Conservation (phyloP, 345 rosid species). For the Microcos paniculata region DNA sequence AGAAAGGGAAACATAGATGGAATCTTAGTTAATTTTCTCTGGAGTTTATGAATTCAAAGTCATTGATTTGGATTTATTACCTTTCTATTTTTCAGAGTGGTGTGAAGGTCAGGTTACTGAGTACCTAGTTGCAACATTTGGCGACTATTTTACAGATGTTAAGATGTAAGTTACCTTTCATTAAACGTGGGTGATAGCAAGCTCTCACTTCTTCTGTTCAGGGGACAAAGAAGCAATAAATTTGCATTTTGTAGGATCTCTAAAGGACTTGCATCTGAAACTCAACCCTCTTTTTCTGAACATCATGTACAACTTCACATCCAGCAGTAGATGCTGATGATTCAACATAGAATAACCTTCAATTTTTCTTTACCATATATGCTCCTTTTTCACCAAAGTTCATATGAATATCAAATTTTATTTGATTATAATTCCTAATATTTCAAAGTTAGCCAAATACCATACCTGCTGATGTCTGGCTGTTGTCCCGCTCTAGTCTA, state of each 20-base stretch:
- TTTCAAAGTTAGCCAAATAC: neutral
- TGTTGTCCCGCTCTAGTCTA: neutral
- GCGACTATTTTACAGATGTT: conserved; percentile 94
- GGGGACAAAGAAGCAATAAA: neutral
- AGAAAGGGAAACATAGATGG: neutral
- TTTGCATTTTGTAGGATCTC: neutral
- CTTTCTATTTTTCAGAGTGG: conserved; percentile 74
- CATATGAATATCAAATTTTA: neutral
- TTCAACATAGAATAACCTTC: conserved; percentile 4
- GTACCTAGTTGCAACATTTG: conserved; percentile 88
- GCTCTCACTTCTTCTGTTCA: neutral
- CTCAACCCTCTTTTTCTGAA: neutral
- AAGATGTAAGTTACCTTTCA: conserved; percentile 67
- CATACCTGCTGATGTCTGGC: neutral
- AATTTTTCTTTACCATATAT: neutral
- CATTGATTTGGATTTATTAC: conserved; percentile 21
- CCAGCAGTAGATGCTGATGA: neutral
- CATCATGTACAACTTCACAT: neutral
- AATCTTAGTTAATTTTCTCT: neutral
- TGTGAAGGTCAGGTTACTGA: conserved; percentile 93
- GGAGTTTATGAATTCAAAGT: neutral
- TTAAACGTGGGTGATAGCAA: neutral
- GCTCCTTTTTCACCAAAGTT: neutral
- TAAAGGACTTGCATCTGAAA: neutral
- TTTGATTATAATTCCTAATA: neutral